Percentiles rank a stretch among this genome's conserved stretches.
Conservation (phyloP, 257 asterid genomes). For the Nemophila menziesii region DNA sequence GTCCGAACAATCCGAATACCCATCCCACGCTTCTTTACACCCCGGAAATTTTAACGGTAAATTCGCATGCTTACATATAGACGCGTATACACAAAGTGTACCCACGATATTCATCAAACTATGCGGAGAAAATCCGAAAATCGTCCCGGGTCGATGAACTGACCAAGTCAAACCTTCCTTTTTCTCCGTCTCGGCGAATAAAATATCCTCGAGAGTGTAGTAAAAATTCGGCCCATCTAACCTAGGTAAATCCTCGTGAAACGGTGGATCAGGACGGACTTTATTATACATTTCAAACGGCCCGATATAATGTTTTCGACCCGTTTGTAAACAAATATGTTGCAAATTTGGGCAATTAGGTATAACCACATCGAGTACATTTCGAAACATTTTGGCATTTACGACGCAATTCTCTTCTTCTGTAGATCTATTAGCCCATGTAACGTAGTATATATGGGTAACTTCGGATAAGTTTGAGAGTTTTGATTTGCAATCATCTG, state of each 20-base stretch:
- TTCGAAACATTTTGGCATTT: constrained; percentile 63
- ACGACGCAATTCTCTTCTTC: constrained; percentile 63
- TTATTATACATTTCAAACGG: constrained; percentile 40
- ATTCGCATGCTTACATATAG: constrained; percentile 81
- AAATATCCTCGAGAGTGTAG: constrained; percentile 57
- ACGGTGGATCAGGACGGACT: constrained; percentile 55
- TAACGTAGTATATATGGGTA: constrained; percentile 69
- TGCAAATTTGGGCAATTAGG: constrained; percentile 60
- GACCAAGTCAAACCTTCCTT: constrained; percentile 78
- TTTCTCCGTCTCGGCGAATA: constrained; percentile 50
- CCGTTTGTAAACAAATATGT: constrained; percentile 72
- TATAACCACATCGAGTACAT: constrained; percentile 41
- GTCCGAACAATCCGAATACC: constrained; percentile 65
- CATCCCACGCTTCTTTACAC: constrained; percentile 56
- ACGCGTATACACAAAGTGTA: constrained; percentile 69
- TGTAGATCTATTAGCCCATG: constrained; percentile 56
- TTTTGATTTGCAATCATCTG: constrained; percentile 37
- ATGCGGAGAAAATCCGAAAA: constrained; percentile 71
- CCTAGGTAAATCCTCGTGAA: constrained; percentile 62
- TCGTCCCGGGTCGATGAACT: constrained; percentile 63
- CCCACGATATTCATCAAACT: constrained; percentile 80
- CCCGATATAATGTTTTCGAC: constrained; percentile 69
- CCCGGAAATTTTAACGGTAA: constrained; percentile 66
- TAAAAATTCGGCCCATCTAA: constrained; percentile 47
- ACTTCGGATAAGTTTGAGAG: constrained; percentile 49